These are phyloP conservation scores for Melaleuca alternifolia DNA, from an alignment of 345 rosid species.

Conservation along the genomic window DNA sequence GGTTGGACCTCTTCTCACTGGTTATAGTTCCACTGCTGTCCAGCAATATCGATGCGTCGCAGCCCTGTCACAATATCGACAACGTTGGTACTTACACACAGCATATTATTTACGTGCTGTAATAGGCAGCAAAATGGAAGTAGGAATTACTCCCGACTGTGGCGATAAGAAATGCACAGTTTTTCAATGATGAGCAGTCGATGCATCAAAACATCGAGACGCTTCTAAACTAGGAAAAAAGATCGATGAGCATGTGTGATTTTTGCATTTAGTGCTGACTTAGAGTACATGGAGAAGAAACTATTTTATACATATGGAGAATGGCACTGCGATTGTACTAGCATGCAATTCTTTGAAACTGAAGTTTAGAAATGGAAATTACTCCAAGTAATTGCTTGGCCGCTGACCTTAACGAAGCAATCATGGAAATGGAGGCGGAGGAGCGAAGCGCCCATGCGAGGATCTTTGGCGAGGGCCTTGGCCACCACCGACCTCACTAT, in stretches of 20 bases:
- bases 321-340: background rate
- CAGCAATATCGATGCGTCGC: slow-evolving; percentile 74
- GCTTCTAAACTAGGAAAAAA: background rate
- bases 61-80: slow-evolving; percentile 39
- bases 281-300: background rate
- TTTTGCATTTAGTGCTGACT: background rate
- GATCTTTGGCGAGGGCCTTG: slow-evolving; percentile 47
- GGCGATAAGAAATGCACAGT: background rate
- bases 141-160: background rate
- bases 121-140: background rate
- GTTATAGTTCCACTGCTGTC: slow-evolving; percentile 51
- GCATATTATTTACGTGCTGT: background rate
- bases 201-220: background rate
- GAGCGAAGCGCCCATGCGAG: slow-evolving; percentile 79
- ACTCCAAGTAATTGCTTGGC: background rate
- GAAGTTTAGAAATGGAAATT: background rate
- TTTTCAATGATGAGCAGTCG: background rate
- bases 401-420: slow-evolving; percentile 68
- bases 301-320: background rate
- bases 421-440: slow-evolving; percentile 82
- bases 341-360: background rate
- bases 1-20: slow-evolving; percentile 69
- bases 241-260: background rate
- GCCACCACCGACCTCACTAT: slow-evolving; percentile 51
- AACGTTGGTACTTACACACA: background rate